Evolutionary conservation across 1,284 basidiomycete genomes (phyloP).

Genomic region (Abortiporus biennis): DNA sequence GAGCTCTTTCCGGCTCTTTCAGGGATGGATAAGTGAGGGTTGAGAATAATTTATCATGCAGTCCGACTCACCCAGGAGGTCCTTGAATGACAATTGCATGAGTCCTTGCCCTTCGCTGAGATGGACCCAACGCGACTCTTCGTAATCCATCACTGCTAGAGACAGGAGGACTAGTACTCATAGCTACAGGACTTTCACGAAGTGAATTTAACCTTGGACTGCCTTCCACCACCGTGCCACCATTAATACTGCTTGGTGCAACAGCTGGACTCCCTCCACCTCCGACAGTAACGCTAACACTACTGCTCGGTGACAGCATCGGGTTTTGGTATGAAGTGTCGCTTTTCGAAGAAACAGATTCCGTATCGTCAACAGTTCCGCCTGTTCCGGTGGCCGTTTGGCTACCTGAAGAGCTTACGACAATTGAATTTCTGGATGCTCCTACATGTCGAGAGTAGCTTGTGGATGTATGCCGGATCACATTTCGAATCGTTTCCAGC

Average conservation of each 20-base stretch:
- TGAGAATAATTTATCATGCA: neutral
- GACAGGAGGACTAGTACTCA: slow-evolving; percentile 28
- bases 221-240: neutral
- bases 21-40: slow-evolving; percentile 1
- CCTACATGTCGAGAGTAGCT: slow-evolving; percentile 53
- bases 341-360: slow-evolving; percentile 40
- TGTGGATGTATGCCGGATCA: slow-evolving; percentile 57
- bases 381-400: slow-evolving; percentile 26
- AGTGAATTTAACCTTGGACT: slow-evolving; percentile 13
- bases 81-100: slow-evolving; percentile 60
- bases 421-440: slow-evolving; percentile 32
- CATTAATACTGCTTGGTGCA: neutral
- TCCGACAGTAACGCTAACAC: slow-evolving; percentile 1
- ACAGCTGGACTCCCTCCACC: slow-evolving; percentile 4
- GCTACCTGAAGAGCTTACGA: slow-evolving; percentile 31
- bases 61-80: slow-evolving; percentile 46
- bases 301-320: slow-evolving; percentile 12
- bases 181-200: slow-evolving; percentile 14
- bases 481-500: slow-evolving; percentile 56
- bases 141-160: slow-evolving; percentile 34
- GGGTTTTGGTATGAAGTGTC: slow-evolving; percentile 23
- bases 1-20: slow-evolving; percentile 66
- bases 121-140: slow-evolving; percentile 35
- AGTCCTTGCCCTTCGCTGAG: slow-evolving; percentile 38
- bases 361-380: slow-evolving; percentile 18